Percentiles rank a stretch among this genome's conserved stretches.
Conservation (phyloP, 768 basidiomycete genomes). For the Tremella yokohamensis region DNA sequence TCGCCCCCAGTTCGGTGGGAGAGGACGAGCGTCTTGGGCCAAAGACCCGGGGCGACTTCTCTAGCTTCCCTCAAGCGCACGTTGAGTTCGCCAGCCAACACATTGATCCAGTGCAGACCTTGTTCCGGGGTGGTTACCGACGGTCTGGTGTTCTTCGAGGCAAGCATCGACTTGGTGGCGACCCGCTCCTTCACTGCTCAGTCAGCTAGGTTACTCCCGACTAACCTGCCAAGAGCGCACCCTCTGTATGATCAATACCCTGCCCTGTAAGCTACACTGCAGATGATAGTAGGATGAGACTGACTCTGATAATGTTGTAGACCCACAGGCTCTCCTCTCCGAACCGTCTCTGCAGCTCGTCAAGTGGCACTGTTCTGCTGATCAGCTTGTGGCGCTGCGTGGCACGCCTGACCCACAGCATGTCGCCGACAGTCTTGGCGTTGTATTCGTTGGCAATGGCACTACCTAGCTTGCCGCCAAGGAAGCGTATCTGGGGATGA, state of each 20-base stretch:
- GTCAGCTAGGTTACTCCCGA: neutral
- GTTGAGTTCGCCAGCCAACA: conserved; percentile 85
- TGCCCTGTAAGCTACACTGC: conserved; percentile 9
- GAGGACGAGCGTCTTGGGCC: conserved; percentile 89
- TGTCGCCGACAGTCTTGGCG: conserved; percentile 81
- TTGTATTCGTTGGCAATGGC: conserved; percentile 83
- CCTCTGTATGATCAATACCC: conserved; percentile 86
- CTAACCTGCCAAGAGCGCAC: conserved; percentile 54
- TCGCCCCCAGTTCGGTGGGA: conserved; percentile 71
- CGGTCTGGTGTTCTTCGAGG: conserved; percentile 82
- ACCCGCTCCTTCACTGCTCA: conserved; percentile 7
- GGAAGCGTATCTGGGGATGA: conserved; percentile 70
- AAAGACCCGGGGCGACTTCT: conserved; percentile 65
- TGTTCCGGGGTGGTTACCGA: conserved; percentile 69
- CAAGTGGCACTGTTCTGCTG: conserved; percentile 46
- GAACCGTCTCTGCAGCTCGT: conserved; percentile 53
- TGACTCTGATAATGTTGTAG: conserved; percentile 78
- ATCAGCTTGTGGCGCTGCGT: conserved; percentile 12
- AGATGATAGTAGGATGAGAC: conserved; percentile 21
- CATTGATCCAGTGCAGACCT: conserved; percentile 84
- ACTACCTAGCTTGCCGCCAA: conserved; percentile 90
- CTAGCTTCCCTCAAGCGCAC: conserved; percentile 79
- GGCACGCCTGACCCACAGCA: conserved; percentile 61
- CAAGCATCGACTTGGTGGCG: conserved; percentile 20
- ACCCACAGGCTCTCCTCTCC: conserved; percentile 69